A percentile compares a stretch with the other conserved stretches of the same genome.
Evolutionary conservation across 805 yeast genomes (phyloP).

Genomic region (Hanseniaspora occidentalis): DNA sequence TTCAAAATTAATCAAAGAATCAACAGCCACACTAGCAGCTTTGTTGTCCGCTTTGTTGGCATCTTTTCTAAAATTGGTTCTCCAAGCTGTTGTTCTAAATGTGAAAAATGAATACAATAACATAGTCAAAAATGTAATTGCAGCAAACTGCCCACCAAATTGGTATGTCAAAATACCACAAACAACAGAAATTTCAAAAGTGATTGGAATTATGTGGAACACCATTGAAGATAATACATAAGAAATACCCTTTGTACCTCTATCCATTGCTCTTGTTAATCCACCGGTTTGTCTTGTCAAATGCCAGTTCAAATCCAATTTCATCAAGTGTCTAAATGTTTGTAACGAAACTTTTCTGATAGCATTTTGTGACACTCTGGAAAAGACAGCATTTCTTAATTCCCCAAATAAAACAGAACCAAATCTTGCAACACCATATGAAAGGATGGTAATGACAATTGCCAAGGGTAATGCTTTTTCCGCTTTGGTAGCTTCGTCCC

Average conservation of each 20-base stretch:
- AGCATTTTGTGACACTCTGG: conserved; percentile 89
- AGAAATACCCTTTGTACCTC: conserved; percentile 96
- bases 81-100: conserved; percentile 88
- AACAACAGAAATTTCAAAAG: conserved; percentile 85
- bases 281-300: conserved; percentile 91
- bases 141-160: conserved; percentile 81
- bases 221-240: conserved; percentile 92
- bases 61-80: conserved; percentile 79
- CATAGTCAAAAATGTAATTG: conserved; percentile 81
- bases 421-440: conserved; percentile 88
- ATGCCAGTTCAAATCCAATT: conserved; percentile 82
- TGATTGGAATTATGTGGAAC: conserved; percentile 88
- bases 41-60: conserved; percentile 90
- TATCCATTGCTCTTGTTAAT: conserved; percentile 85
- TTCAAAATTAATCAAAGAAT: conserved; percentile 87
- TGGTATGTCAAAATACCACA: conserved; percentile 90
- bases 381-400: conserved; percentile 87
- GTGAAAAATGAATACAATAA: conserved; percentile 79
- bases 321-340: conserved; percentile 73
- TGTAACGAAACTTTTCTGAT: conserved; percentile 80
- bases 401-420: conserved; percentile 94
- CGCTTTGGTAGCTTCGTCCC: conserved; percentile 48
- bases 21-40: conserved; percentile 92
- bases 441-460: conserved; percentile 58
- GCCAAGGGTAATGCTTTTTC: conserved; percentile 40